Percentiles rank a stretch among this genome's conserved stretches.
Conservation (phyloP, 2,329 filamentous ascomycete genomes). For the Monosporascus cannonballus region DNA sequence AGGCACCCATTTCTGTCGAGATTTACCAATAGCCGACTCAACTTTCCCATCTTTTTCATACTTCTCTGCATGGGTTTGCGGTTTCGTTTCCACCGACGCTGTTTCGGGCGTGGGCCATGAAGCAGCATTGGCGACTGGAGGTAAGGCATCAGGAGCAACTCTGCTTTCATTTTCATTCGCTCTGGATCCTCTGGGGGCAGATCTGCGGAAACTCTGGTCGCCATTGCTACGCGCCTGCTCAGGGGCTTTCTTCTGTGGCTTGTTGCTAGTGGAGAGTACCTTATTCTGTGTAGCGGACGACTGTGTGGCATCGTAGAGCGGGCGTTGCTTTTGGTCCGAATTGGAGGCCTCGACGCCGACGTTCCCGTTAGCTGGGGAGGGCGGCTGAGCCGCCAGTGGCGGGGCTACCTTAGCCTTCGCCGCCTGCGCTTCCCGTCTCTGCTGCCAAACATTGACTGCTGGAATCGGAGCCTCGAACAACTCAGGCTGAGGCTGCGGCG, state of each 20-base stretch:
- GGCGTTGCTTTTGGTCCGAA: conserved; percentile 14
- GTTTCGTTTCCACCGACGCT: conserved; percentile 69
- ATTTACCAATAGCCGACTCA: conserved; percentile 40
- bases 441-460: conserved; percentile 80
- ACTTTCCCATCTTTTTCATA: conserved; percentile 56
- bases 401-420: conserved; percentile 41
- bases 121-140: conserved; percentile 67
- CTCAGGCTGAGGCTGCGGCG: conserved; percentile 53
- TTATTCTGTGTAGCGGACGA: conserved; percentile 11
- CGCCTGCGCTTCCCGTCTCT: conserved; percentile 62
- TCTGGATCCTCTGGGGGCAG: conserved; percentile 39
- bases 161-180: conserved; percentile 37
- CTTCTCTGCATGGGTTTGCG: conserved; percentile 61
- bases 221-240: conserved; percentile 34
- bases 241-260: conserved; percentile 34
- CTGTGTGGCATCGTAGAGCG: conserved; percentile 19
- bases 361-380: conserved; percentile 14
- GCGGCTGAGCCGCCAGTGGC: conserved; percentile 9
- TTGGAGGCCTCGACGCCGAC: neutral
- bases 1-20: conserved; percentile 71
- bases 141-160: conserved; percentile 32
- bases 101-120: conserved; percentile 89
- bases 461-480: conserved; percentile 79
- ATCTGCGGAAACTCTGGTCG: conserved; percentile 34
- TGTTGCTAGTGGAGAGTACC: conserved; percentile 31